Base-by-base conservation (phyloP, 2,329 filamentous ascomycete species). In the Didymella segeticola region DNA sequence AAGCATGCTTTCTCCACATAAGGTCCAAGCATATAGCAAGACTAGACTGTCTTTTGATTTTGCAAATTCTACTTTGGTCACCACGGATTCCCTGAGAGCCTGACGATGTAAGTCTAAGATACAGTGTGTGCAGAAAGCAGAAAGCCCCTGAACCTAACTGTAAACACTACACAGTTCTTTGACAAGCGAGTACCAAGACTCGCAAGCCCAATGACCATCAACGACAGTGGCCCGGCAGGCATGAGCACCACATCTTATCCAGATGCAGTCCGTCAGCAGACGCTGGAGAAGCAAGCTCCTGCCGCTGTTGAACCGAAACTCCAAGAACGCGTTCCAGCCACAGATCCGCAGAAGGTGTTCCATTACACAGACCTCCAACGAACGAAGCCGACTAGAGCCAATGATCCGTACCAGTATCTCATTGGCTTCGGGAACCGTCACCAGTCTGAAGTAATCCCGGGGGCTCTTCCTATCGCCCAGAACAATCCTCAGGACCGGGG, bases 371-470 rank as follows among this genome's bases (percentile, higher is more conserved):
- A 75, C 54, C 66, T 75, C 10, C 72, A 75, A 43, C 61, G 71
- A 58, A 57, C 71, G 27, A 75, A 75, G 56, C 71, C 72, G 20
- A 29, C 26, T 23, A 66, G 72, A 23, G 68, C 61, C 30, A 74
- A 75, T 51, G 72, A 76, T 53, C 72, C 73, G 11, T 75, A 76
- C 54, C 67, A 73, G 17, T 76, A 75, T 29, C 68, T 71, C 51
- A 63, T 69, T 50, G 73, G 73, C 58, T 76, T 70, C 69, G 69
- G 70, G 41, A 76, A 75, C 49, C 66, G 72, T 50, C 74, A 77
- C 45, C 64, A 72, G 43, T 75, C 72, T 7, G 77, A 79, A 56
- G 70, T 77, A 3, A 77, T 79, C 33, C 76, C 77, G 5, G 77
- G 77, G 0, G 77, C 77, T 8, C 53, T 79, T 8, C 77, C 77